Conservation (phyloP, 2,329 filamentous ascomycete genomes). For the Aspergillus latus region DNA sequence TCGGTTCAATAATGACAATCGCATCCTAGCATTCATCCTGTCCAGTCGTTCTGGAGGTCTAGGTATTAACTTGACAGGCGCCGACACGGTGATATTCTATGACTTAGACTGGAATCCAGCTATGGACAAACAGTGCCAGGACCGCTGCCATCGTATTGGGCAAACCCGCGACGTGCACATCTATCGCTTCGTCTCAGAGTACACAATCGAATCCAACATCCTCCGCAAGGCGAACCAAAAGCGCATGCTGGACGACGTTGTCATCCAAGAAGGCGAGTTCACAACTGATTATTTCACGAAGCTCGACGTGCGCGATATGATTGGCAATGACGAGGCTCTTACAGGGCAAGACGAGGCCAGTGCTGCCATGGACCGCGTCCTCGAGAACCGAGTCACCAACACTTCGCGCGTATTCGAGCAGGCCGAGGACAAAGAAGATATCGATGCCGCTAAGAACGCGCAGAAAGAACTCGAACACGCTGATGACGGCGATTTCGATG, state of each 20-base stretch:
- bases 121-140: conserved; percentile 99
- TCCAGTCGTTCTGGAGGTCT: conserved; percentile 92
- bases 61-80: conserved; percentile 94
- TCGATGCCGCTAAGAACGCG: conserved; percentile 79
- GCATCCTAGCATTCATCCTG: conserved; percentile 92
- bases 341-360: conserved; percentile 71
- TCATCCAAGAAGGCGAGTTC: conserved; percentile 97
- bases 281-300: conserved; percentile 95
- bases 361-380: conserved; percentile 80
- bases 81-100: conserved; percentile 98
- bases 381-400: conserved; percentile 66
- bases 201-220: conserved; percentile 98
- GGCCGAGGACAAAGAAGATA: conserved; percentile 90
- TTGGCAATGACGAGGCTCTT: conserved; percentile 56
- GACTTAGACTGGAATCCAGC: conserved; percentile 99
- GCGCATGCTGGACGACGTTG: conserved; percentile 94
- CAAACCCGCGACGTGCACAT: conserved; percentile 98
- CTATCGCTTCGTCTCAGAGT: conserved; percentile 87
- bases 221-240: conserved; percentile 96
- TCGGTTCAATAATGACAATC: conserved; percentile 90
- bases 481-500: conserved; percentile 81
- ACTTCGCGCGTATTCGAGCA: conserved; percentile 76
- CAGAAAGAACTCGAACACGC: conserved; percentile 83
- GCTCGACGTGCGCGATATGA: conserved; percentile 66
- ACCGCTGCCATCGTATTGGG: conserved; percentile 93